Percentiles rank a stretch among this genome's conserved stretches.
Evolutionary conservation across 192 early-diverging fungal genomes (phyloP).

Genomic region (Dissophora ornata): DNA sequence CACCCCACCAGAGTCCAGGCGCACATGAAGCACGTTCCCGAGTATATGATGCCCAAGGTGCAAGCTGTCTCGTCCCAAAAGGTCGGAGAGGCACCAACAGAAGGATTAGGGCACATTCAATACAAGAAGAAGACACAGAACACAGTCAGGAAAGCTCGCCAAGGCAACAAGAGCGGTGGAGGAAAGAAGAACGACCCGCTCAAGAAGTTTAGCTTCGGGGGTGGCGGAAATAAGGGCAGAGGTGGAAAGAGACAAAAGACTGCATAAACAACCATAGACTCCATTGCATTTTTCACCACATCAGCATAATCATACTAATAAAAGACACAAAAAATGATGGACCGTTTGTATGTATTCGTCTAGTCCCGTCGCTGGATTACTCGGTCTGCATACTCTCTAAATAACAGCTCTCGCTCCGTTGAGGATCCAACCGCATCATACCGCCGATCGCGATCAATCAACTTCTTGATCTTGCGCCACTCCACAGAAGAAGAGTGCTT

Average conservation of each 20-base stretch:
- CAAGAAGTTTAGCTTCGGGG: conserved; percentile 51
- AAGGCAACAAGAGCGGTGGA: conserved; percentile 14
- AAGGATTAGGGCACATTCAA: conserved; percentile 26
- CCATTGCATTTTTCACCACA: conserved; percentile 10
- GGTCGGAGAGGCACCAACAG: conserved; percentile 41
- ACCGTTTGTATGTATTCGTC: background rate
- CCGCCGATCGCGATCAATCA: conserved; percentile 74
- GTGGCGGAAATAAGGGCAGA: conserved; percentile 31
- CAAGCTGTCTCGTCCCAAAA: conserved; percentile 50
- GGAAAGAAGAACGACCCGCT: conserved; percentile 55
- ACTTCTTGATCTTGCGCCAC: conserved; percentile 74
- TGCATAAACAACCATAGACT: conserved; percentile 17
- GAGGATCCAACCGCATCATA: conserved; percentile 73
- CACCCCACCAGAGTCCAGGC: conserved; percentile 84
- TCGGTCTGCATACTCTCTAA: conserved; percentile 67
- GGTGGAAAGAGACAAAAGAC: conserved; percentile 53
- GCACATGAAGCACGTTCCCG: conserved; percentile 94
- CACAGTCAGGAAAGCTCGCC: conserved; percentile 32
- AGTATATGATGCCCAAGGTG: conserved; percentile 92
- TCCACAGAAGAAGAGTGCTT: conserved; percentile 59
- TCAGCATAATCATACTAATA: conserved; percentile 9
- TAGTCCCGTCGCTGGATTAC: conserved; percentile 47
- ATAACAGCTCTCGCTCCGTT: conserved; percentile 74
- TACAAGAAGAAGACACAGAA: conserved; percentile 54
- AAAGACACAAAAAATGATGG: conserved; percentile 1